These are phyloP conservation scores for Xylariaceae sp. DNA, from an alignment of 2,329 filamentous ascomycete species.

Conservation along the genomic window DNA sequence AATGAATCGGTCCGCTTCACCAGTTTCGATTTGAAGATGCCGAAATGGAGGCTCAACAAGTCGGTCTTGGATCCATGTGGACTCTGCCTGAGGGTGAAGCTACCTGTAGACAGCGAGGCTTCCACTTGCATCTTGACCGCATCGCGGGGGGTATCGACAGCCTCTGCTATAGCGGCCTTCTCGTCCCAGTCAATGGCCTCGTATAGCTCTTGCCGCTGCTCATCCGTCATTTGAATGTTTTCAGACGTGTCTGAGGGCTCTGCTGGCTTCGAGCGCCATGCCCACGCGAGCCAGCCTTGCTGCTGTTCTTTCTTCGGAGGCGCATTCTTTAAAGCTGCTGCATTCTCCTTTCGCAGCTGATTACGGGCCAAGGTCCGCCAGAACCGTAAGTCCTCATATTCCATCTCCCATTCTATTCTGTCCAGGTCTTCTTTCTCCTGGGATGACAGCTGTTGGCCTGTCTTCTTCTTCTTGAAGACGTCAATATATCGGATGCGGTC, in stretches of 20 bases:
- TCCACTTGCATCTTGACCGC: constrained; percentile 90
- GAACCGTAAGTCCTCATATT: constrained; percentile 93
- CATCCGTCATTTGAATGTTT: constrained; percentile 83
- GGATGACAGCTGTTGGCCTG: constrained; percentile 62
- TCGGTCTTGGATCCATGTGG: constrained; percentile 74
- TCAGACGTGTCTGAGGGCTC: constrained; percentile 59
- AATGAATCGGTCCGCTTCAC: constrained; percentile 87
- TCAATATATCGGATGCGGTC: constrained; percentile 85
- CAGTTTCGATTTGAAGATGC: constrained; percentile 86
- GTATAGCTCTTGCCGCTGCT: constrained; percentile 94
- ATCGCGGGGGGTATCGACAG: constrained; percentile 84
- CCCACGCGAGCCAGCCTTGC: constrained; percentile 87
- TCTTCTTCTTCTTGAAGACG: constrained; percentile 90
- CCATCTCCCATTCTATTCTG: constrained; percentile 77
- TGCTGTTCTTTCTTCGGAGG: constrained; percentile 54
- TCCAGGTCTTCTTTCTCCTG: constrained; percentile 69
- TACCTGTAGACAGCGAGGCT: constrained; percentile 87
- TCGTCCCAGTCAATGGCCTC: constrained; percentile 98
- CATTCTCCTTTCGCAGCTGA: constrained; percentile 90
- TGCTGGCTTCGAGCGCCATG: constrained; percentile 73
- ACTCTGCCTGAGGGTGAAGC: constrained; percentile 86
- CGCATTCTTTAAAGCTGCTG: constrained; percentile 70
- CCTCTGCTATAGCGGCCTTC: constrained; percentile 81
- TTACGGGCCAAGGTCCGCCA: constrained; percentile 94
- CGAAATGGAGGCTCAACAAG: constrained; percentile 86